Base-by-base conservation (phyloP, 495 filamentous ascomycete genomes). In the Podospora anserina region DNA sequence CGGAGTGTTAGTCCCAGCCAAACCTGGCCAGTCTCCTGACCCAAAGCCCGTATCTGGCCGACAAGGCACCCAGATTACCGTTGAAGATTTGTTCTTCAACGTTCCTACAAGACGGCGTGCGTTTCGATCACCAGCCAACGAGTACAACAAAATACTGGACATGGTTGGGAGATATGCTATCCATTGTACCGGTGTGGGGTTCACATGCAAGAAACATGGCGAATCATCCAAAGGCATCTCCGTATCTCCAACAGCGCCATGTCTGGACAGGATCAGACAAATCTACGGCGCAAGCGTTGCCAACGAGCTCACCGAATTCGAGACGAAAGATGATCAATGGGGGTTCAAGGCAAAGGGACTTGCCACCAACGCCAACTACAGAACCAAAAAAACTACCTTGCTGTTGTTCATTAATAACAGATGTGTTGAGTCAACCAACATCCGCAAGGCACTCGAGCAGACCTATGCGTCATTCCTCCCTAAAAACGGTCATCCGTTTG, bases 41-140 rank as follows among this genome's bases (percentile, higher is more conserved):
- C 95, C 95, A 7, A 97, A 94, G 77, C 89, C 93, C 23, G 90
- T 87, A 56, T 94, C 95, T 64, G 96, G 96, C 6, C 87, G 93
- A n/a, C 90, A 90, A 74, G 96, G 96, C 19, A 99, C 96, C 4
- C 96, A 97, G 75, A 97, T 99, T 67, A 93, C 93, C 3, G 94
- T 98, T 32, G 95, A 99, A 73, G 96, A 99, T 75, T 81, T 99
- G 9, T 99, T 98, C 78, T 99, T 96, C 82, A 98, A 97, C 72
- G 87, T 97, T 2, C 94, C 93, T 3, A 96, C 90, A 13, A 87
- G 96, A 61, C 89, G 93, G 16, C 88, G 90, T 66, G 95, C 96
- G 26, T 99, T 98, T 72, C 87, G 95, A 56, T 97, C 94, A 32
- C 80, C 91, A 26, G 93, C 93, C 53, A 96, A 98, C 77, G 96